Conservation (phyloP, 768 basidiomycete genomes). For the Symmetrospora coprosmae region DNA sequence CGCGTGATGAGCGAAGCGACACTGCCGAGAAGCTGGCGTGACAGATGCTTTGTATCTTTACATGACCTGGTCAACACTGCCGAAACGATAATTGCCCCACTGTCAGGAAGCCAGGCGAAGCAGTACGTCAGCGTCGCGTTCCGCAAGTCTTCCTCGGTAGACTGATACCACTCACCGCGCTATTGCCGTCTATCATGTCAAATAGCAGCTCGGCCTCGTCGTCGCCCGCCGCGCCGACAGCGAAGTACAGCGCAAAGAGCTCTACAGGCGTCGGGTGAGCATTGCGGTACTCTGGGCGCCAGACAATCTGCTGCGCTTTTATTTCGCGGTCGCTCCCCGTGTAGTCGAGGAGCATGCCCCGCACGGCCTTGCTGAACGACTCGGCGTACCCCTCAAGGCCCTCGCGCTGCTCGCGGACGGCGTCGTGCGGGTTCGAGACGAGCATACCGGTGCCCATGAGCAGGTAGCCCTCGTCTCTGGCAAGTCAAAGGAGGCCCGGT, state of each 20-base stretch:
- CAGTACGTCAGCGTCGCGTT: neutral
- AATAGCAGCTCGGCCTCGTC: slow-evolving; percentile 13
- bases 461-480: neutral
- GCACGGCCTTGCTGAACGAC: neutral
- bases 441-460: slow-evolving; percentile 16
- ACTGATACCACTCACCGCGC: neutral
- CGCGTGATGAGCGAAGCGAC: too few relatives aligned
- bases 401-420: neutral
- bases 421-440: neutral
- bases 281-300: neutral
- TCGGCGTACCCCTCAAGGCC: neutral
- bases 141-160: too few relatives aligned
- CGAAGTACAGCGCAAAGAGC: neutral
- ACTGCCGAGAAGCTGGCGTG: too few relatives aligned
- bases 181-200: slow-evolving; percentile 1
- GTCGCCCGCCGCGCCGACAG: slow-evolving; percentile 9
- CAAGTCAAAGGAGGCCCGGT: neutral
- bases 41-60: too few relatives aligned
- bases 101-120: neutral
- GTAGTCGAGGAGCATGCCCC: neutral
- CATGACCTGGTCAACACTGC: slow-evolving; percentile 9
- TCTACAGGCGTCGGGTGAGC: slow-evolving; percentile 11
- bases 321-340: slow-evolving; percentile 4
- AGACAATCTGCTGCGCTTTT: neutral
- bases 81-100: slow-evolving; percentile 20